Evolutionary conservation across 306 rosid species (phyloP).

Genomic region (Acmispon strigosus): DNA sequence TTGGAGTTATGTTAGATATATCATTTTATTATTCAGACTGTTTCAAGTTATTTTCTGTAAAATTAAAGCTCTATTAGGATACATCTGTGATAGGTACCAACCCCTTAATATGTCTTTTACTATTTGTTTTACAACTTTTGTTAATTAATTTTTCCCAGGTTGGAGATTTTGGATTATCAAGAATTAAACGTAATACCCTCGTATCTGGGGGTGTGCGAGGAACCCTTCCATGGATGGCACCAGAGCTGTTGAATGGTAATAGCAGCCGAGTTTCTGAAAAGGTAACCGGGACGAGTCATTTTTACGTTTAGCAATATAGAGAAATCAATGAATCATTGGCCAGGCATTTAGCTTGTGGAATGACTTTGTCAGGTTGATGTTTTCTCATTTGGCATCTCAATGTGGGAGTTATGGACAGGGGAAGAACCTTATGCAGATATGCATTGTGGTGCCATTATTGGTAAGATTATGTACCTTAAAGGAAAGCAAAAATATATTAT

Average conservation of each 20-base stretch:
- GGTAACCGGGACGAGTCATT: slow-evolving; percentile 36
- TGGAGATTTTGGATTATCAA: slow-evolving; percentile 90
- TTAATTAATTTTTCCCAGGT: not conserved
- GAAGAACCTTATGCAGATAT: slow-evolving; percentile 95
- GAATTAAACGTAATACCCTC: slow-evolving; percentile 82
- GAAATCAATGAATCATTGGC: slow-evolving; percentile 3
- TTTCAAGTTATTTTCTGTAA: too few species aligned
- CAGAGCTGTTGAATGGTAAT: slow-evolving; percentile 82
- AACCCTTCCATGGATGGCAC: slow-evolving; percentile 97
- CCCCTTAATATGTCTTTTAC: too few species aligned
- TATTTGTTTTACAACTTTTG: not conserved
- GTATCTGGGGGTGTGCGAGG: slow-evolving; percentile 97
- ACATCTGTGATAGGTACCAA: too few species aligned
- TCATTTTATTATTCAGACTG: too few species aligned
- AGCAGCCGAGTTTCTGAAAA: slow-evolving; percentile 93
- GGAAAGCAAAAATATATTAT: not conserved
- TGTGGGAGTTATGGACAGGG: slow-evolving; percentile 95
- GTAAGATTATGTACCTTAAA: slow-evolving; percentile 31
- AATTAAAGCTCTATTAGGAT: too few species aligned
- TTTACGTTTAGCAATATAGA: not conserved
- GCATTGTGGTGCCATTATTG: slow-evolving; percentile 97
- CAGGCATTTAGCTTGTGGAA: slow-evolving; percentile 6
- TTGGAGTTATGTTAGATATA: too few species aligned
- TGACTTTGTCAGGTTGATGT: slow-evolving; percentile 70
- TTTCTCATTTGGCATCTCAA: slow-evolving; percentile 84